Conservation (phyloP, 345 rosid genomes). For the Murraya koenigii region DNA sequence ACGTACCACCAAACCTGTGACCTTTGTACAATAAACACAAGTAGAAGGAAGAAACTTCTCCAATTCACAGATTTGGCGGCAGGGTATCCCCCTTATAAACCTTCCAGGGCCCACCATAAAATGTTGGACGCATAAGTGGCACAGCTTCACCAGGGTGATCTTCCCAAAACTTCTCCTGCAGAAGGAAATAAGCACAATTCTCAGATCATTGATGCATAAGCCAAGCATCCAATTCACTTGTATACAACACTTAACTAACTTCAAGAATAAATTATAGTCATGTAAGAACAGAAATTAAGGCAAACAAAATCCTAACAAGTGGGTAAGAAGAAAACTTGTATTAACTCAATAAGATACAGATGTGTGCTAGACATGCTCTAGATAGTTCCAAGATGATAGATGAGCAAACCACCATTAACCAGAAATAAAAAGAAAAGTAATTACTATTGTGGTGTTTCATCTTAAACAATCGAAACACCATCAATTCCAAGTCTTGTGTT, state of each 20-base stretch:
- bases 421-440: background rate
- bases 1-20: background rate
- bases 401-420: background rate
- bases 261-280: background rate
- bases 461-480: background rate
- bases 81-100: slow-evolving; percentile 65
- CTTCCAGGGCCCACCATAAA: slow-evolving; percentile 82
- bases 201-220: background rate
- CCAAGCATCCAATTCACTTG: background rate
- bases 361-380: background rate
- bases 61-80: slow-evolving; percentile 38
- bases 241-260: background rate
- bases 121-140: slow-evolving; percentile 76
- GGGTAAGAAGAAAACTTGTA: background rate
- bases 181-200: slow-evolving; percentile 18
- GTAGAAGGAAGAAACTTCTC: slow-evolving; percentile 4
- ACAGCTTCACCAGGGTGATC: slow-evolving; percentile 85
- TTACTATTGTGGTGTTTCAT: background rate
- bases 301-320: background rate
- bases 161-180: slow-evolving; percentile 92
- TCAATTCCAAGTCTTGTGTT: background rate
- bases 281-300: background rate
- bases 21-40: background rate
- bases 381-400: background rate
- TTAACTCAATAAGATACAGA: background rate